phyloP scores from a whole-genome alignment of 345 rosid species.

The Gynandropsis gynandra region DNA sequence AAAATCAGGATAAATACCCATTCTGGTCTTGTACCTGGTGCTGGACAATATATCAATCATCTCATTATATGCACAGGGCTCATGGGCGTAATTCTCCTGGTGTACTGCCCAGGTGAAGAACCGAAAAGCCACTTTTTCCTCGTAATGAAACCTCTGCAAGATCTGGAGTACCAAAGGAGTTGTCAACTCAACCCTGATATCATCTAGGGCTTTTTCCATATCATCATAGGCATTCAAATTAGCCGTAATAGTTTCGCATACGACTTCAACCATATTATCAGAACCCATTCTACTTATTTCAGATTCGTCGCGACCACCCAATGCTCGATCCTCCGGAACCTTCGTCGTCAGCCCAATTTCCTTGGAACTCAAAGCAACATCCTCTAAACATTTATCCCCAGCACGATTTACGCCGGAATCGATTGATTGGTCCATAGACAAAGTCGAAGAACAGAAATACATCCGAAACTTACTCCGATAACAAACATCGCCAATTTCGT shows the following conservation, averaged over 20 bases:
- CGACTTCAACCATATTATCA: constrained; percentile 37
- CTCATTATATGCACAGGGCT: constrained; percentile 49
- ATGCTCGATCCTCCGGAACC: constrained; percentile 8
- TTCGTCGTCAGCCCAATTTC: not conserved
- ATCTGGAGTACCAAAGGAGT: constrained; percentile 53
- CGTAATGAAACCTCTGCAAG: constrained; percentile 57
- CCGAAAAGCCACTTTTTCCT: constrained; percentile 70
- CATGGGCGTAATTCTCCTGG: constrained; percentile 53
- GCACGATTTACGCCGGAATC: not conserved
- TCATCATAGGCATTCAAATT: constrained; percentile 35
- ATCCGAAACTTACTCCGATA: not conserved
- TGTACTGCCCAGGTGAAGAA: constrained; percentile 81
- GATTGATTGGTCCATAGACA: not conserved
- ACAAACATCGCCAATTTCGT: constrained; percentile 3
- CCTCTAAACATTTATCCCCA: too few species aligned
- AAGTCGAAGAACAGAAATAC: constrained; percentile 21
- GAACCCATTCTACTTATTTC: constrained; percentile 17
- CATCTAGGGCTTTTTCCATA: constrained; percentile 58
- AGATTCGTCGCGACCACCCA: constrained; percentile 11
- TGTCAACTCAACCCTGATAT: constrained; percentile 41
- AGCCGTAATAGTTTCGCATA: constrained; percentile 39
- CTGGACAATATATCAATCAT: constrained; percentile 82
- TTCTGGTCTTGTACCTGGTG: constrained; percentile 71
- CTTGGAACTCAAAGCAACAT: not conserved
- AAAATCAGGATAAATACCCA: too few species aligned